Conservation (phyloP, 2,329 filamentous ascomycete species). For the Penicillium sp. region DNA sequence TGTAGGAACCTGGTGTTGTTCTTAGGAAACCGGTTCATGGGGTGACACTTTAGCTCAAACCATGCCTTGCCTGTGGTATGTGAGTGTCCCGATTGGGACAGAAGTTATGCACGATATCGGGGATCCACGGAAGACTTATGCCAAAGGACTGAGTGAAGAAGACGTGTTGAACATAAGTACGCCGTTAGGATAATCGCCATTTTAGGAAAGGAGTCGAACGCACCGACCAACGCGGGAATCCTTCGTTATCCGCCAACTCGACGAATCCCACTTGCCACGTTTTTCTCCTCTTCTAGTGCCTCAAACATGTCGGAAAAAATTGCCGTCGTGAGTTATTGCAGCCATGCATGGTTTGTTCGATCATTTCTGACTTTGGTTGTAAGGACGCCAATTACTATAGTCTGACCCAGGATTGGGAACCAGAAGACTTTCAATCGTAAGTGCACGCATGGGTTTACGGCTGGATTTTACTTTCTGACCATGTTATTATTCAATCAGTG, state of each 20-base stretch:
- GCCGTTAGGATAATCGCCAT: neutral
- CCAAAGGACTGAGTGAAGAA: too few species aligned
- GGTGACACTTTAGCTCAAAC: too few species aligned
- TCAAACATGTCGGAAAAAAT: neutral
- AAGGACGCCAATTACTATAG: conserved; percentile 15
- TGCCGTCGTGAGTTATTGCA: neutral
- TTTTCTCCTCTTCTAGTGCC: neutral
- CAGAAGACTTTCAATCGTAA: conserved; percentile 16
- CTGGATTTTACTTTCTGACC: neutral
- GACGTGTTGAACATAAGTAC: neutral
- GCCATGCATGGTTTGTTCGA: neutral
- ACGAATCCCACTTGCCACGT: conserved; percentile 2
- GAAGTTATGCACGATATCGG: too few species aligned
- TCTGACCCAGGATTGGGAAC: conserved; percentile 3
- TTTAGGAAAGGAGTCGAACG: neutral
- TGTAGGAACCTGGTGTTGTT: too few species aligned
- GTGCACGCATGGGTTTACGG: neutral
- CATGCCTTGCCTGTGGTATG: too few species aligned
- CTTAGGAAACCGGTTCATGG: too few species aligned
- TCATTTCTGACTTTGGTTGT: neutral
- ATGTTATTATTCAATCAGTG: conserved; percentile 2
- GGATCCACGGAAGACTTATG: too few species aligned
- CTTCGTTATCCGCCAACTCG: neutral
- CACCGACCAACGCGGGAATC: neutral
- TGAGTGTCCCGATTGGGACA: too few species aligned